phyloP scores from a whole-genome alignment of 768 basidiomycete species.

The Russula sp. region DNA sequence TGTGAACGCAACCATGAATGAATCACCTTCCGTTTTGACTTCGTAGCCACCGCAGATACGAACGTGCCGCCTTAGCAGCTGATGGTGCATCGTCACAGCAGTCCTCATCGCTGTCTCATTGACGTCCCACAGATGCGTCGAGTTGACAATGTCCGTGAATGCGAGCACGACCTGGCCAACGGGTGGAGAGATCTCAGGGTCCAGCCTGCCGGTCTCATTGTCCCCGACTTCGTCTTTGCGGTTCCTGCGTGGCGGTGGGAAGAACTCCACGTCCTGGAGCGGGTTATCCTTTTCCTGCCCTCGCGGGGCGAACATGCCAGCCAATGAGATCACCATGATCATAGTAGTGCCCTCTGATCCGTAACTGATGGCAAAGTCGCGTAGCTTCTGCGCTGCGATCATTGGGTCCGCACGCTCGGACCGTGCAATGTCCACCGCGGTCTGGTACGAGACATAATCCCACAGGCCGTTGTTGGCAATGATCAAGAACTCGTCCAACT shows the following conservation, averaged over 20 bases:
- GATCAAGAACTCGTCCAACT: constrained; percentile 93
- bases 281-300: constrained; percentile 42
- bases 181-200: constrained; percentile 76
- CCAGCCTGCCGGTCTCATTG: constrained; percentile 53
- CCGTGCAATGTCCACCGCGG: constrained; percentile 91
- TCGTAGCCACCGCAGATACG: constrained; percentile 94
- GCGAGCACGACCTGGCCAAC: constrained; percentile 84
- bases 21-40: constrained; percentile 98
- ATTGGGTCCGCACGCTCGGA: constrained; percentile 63
- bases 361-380: constrained; percentile 95
- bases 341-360: constrained; percentile 90
- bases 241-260: constrained; percentile 26
- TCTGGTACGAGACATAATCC: constrained; percentile 92
- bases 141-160: constrained; percentile 97
- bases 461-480: constrained; percentile 89
- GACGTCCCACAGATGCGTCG: constrained; percentile 92
- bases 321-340: constrained; percentile 93
- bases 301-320: constrained; percentile 59
- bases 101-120: constrained; percentile 87
- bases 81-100: constrained; percentile 88
- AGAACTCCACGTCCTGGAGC: constrained; percentile 36
- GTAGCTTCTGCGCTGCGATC: constrained; percentile 93
- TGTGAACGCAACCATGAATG: constrained; percentile 98
- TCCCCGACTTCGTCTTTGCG: constrained; percentile 49
- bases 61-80: constrained; percentile 73